Base-by-base conservation (phyloP, 2,329 filamentous ascomycete genomes). In the Incumbomyces lentus region DNA sequence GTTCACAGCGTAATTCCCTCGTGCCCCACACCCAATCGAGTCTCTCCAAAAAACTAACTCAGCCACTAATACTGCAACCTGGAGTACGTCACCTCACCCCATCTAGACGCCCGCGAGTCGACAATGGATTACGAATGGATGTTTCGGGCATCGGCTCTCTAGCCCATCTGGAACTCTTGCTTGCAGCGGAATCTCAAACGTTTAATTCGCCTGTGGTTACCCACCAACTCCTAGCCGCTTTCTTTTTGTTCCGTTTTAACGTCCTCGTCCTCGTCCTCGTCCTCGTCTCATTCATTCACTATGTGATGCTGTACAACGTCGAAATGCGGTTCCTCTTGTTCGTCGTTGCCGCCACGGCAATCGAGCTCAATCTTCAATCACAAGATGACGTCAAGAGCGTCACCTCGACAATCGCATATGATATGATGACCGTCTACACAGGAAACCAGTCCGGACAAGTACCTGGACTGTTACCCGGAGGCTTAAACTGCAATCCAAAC, bases 381-480 rank as follows among this genome's bases (percentile, higher is more conserved):
- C 16, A 33, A 62, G 59, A 52, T 35, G 64, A 63, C 2, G 55
- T 68, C 32, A 63, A 63, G 48, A 52, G 54, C 2, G 62, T 61
- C 13, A 60, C 64, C 13, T 59, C 62, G 30, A 62, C 56, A 1
- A 58, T 64, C 35, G 64, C 65, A 14, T 58, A 58, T 40, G 62
- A 64, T 22, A 66, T 68, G 62, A 66, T 68, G 56, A 52, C 55
- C 14, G 58, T 55, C 44, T 68, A 68, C 49, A 58, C 62, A 29
- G 58, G 59, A 35, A 65, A 66, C 22, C 53, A 64, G 29, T 59
- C 61, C 11, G 64, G 63, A 17, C 56, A 62, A 36, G 61, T 65
- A 1, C 65, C 65, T n/a, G 65, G 65, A 37, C 62, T 67, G 44
- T 50, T 68, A 2, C 58, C 60, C 18, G 64, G 59, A 17, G 65